Evolutionary conservation across 352 stramenopile species (phyloP).

Genomic region (Pythium chondricola): DNA sequence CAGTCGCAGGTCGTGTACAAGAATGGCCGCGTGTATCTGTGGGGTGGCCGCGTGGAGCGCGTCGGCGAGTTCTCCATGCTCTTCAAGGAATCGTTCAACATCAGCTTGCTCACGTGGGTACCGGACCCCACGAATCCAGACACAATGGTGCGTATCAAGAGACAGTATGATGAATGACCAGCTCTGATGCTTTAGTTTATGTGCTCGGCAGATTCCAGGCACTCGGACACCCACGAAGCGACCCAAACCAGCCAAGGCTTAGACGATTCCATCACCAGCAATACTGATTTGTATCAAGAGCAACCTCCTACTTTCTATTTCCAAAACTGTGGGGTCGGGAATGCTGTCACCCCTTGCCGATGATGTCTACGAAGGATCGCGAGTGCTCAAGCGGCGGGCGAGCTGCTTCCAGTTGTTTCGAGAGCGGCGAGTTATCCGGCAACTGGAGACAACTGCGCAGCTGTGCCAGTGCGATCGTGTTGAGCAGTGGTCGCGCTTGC

Average conservation of each 20-base stretch:
- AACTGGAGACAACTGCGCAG: constrained; percentile 47
- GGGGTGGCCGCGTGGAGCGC: constrained; percentile 75
- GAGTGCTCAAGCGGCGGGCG: constrained; percentile 18
- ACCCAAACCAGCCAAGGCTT: not conserved
- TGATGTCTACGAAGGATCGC: constrained; percentile 44
- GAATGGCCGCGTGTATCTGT: constrained; percentile 72
- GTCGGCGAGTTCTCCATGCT: constrained; percentile 82
- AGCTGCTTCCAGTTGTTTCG: constrained; percentile 33
- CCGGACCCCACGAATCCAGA: constrained; percentile 75
- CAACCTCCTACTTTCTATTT: not conserved
- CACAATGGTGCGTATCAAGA: constrained; percentile 30
- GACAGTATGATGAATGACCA: constrained; percentile 1
- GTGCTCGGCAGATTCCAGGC: not conserved
- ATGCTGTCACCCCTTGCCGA: constrained; percentile 16
- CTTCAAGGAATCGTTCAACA: constrained; percentile 79
- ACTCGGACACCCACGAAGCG: not conserved
- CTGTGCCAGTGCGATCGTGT: constrained; percentile 35
- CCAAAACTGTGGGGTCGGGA: not conserved
- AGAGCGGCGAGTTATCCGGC: constrained; percentile 45
- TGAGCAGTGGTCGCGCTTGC: constrained; percentile 28
- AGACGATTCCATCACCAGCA: too few relatives aligned
- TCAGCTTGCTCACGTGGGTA: constrained; percentile 80
- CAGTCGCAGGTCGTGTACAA: constrained; percentile 75
- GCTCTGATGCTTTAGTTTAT: too few relatives aligned
- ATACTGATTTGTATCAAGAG: too few relatives aligned